These are phyloP conservation scores for Entomortierella lignicola DNA, from an alignment of 192 early-diverging fungal genomes.

Conservation along the genomic window DNA sequence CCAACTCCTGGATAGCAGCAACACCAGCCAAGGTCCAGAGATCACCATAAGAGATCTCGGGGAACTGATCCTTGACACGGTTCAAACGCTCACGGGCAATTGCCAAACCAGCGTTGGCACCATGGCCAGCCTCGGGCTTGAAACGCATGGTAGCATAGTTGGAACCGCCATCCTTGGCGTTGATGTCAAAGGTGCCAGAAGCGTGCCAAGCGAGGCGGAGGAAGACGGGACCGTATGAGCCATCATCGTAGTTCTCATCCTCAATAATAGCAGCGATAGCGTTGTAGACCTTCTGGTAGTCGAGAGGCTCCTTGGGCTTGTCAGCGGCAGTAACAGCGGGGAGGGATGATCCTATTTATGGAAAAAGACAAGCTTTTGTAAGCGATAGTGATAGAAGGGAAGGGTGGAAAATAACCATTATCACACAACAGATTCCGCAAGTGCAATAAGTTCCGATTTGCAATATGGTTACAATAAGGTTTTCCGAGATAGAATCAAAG, in stretches of 20 bases:
- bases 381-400: neutral
- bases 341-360: conserved; percentile 19
- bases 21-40: conserved; percentile 86
- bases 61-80: conserved; percentile 83
- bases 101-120: conserved; percentile 82
- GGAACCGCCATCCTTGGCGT: conserved; percentile 76
- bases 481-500: conserved; percentile 22
- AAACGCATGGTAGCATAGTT: conserved; percentile 84
- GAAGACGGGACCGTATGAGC: conserved; percentile 82
- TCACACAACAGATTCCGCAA: neutral
- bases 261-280: conserved; percentile 82
- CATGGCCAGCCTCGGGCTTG: conserved; percentile 71
- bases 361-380: neutral
- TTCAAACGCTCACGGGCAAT: conserved; percentile 78
- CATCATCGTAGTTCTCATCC: conserved; percentile 83
- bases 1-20: conserved; percentile 76
- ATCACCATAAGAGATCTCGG: conserved; percentile 86
- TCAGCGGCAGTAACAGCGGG: conserved; percentile 17
- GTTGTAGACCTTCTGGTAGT: conserved; percentile 82
- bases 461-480: conserved; percentile 3
- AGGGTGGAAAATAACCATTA: neutral
- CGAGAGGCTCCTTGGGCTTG: conserved; percentile 60
- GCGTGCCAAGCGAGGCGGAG: conserved; percentile 90
- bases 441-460: conserved; percentile 1
- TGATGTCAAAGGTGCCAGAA: conserved; percentile 80